Percentiles rank a stretch among this genome's conserved stretches.
These are phyloP conservation scores for Scleroderma bovista DNA, from an alignment of 768 basidiomycete genomes.

Conservation along the genomic window DNA sequence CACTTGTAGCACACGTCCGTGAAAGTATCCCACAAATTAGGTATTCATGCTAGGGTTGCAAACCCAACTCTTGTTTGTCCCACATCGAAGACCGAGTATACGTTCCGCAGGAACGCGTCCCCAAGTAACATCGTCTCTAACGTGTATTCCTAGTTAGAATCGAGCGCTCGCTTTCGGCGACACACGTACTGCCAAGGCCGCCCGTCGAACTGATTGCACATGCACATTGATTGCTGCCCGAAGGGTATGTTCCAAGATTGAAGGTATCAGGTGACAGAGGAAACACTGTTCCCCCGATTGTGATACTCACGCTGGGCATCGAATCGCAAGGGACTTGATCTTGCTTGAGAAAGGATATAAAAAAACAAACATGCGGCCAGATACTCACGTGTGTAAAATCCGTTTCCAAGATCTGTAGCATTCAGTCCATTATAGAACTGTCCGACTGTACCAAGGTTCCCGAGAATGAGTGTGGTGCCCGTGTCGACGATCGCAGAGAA, in stretches of 20 bases:
- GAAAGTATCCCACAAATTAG: not conserved
- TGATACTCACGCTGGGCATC: constrained; percentile 27
- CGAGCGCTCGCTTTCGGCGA: not conserved
- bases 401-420: constrained; percentile 25
- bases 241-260: constrained; percentile 32
- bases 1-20: too few relatives aligned
- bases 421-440: constrained; percentile 27
- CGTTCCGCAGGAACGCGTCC: constrained; percentile 39
- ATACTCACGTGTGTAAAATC: constrained; percentile 32
- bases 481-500: constrained; percentile 42
- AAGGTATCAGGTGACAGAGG: constrained; percentile 24
- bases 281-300: constrained; percentile 29
- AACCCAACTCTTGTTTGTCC: constrained; percentile 38
- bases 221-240: constrained; percentile 10
- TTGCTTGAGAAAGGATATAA: not conserved
- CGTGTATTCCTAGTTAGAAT: not conserved
- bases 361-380: not conserved
- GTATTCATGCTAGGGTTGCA: constrained; percentile 24
- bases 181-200: constrained; percentile 16
- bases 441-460: constrained; percentile 31
- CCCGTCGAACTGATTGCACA: constrained; percentile 13
- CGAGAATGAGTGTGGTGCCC: constrained; percentile 41
- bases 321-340: constrained; percentile 20
- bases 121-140: constrained; percentile 32
- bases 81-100: constrained; percentile 42